Conservation (phyloP, 192 early-diverging fungal species). For the Powellomyces hirtus region DNA sequence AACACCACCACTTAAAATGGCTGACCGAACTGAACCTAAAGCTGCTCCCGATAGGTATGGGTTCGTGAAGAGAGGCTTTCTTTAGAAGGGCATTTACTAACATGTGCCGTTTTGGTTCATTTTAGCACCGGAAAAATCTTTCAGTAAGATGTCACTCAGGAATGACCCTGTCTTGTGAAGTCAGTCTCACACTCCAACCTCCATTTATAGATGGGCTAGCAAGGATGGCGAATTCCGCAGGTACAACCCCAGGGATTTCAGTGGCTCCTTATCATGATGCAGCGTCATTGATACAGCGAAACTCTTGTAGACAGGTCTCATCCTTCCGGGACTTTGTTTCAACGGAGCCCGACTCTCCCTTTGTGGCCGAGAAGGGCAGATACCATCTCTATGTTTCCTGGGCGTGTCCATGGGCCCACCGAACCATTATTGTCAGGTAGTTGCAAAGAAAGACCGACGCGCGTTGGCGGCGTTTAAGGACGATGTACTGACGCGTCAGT, state of each 20-base stretch:
- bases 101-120: too few species aligned
- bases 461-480: background rate
- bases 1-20: too few species aligned
- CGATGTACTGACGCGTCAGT: too few species aligned
- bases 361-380: constrained; percentile 70
- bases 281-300: background rate
- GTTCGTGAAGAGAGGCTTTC: too few species aligned
- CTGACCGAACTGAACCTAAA: too few species aligned
- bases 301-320: constrained; percentile 37
- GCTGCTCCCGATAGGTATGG: too few species aligned
- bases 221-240: constrained; percentile 25
- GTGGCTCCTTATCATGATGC: background rate
- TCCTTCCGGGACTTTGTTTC: constrained; percentile 40
- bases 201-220: constrained; percentile 7
- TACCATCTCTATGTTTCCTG: constrained; percentile 59
- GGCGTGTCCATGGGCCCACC: constrained; percentile 75
- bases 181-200: background rate
- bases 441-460: background rate
- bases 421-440: constrained; percentile 80
- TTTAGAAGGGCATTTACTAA: too few species aligned
- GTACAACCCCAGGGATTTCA: background rate
- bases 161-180: background rate
- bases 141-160: background rate
- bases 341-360: constrained; percentile 53
- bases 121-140: background rate